Percentiles rank a stretch among this genome's conserved stretches.
phyloP scores from a whole-genome alignment of 192 early-diverging fungal species.

The Spizellomyces punctatus region DNA sequence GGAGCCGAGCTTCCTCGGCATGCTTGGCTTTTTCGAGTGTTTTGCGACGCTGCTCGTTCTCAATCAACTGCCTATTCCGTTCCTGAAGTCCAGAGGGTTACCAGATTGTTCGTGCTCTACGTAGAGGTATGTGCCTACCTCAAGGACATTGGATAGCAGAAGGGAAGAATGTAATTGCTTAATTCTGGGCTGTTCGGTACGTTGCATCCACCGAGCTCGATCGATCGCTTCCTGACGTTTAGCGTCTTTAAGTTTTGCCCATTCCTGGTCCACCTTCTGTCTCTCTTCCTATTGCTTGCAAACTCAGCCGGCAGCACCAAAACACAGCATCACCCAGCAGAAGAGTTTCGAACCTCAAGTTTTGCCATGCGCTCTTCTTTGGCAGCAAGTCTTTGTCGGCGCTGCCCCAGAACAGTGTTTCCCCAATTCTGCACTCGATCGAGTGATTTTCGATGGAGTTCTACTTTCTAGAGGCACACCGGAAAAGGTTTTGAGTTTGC shows the following conservation, averaged over 20 bases:
- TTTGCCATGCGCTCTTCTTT: constrained; percentile 31
- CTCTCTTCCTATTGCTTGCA: constrained; percentile 32
- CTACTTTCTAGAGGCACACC: constrained; percentile 30
- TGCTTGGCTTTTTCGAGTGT: background rate
- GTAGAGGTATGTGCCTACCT: constrained; percentile 25
- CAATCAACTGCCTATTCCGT: constrained; percentile 41
- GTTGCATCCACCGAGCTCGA: constrained; percentile 46
- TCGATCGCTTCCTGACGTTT: constrained; percentile 44
- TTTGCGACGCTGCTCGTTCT: constrained; percentile 12
- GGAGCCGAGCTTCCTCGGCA: background rate
- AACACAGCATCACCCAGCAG: background rate
- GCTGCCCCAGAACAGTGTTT: constrained; percentile 52
- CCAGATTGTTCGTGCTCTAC: background rate
- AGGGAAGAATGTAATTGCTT: constrained; percentile 36
- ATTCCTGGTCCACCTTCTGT: constrained; percentile 45
- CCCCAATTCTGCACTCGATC: constrained; percentile 42
- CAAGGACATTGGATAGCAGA: constrained; percentile 49
- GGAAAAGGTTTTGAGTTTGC: background rate
- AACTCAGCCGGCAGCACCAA: background rate
- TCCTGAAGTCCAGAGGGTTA: constrained; percentile 36
- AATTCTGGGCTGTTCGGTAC: constrained; percentile 37
- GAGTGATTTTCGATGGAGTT: constrained; percentile 42
- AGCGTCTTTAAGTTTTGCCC: constrained; percentile 31
- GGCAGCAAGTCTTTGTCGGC: constrained; percentile 47
- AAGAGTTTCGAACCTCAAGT: constrained; percentile 28